Percentiles rank a stretch among this genome's conserved stretches.
Conservation (phyloP, 2,329 filamentous ascomycete genomes). For the Grosmannia penicillata region DNA sequence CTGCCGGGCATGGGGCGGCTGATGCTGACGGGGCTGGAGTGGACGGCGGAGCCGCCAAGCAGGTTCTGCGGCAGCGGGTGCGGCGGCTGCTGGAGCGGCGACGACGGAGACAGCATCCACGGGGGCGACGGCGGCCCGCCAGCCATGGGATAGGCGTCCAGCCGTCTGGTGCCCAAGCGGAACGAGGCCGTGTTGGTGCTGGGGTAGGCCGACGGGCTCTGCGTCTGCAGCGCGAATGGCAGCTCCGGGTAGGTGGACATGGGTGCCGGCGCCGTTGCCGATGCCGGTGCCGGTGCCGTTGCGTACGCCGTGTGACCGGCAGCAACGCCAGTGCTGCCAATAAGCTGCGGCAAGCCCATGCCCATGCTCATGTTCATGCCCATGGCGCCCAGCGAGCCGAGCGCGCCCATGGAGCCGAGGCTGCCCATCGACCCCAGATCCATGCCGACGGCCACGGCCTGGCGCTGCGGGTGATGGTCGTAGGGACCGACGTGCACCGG, state of each 20-base stretch:
- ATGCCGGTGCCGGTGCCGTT: no score
- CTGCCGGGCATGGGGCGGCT: constrained; percentile 4
- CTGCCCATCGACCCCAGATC: neutral
- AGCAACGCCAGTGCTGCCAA: no score
- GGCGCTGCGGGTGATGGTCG: constrained; percentile 33
- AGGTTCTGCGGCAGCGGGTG: neutral
- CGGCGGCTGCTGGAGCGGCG: constrained; percentile 19
- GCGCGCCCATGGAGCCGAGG: neutral
- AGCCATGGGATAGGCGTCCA: constrained; percentile 44
- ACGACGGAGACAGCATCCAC: constrained; percentile 49
- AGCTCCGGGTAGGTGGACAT: constrained; percentile 43
- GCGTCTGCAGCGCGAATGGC: constrained; percentile 38
- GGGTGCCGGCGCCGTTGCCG: constrained; percentile 26
- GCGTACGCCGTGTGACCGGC: no score
- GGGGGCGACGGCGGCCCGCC: constrained; percentile 49
- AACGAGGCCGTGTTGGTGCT: constrained; percentile 35
- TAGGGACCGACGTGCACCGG: constrained; percentile 31
- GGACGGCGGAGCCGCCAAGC: no score
- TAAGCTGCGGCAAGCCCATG: no score
- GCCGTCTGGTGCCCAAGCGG: constrained; percentile 38
- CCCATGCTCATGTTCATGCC: neutral
- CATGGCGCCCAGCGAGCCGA: neutral
- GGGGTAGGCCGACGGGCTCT: constrained; percentile 35
- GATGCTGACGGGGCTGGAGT: no score
- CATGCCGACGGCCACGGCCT: constrained; percentile 12